These are phyloP conservation scores for Gastrolobium villosum DNA, from an alignment of 306 rosid genomes.

Conservation along the genomic window DNA sequence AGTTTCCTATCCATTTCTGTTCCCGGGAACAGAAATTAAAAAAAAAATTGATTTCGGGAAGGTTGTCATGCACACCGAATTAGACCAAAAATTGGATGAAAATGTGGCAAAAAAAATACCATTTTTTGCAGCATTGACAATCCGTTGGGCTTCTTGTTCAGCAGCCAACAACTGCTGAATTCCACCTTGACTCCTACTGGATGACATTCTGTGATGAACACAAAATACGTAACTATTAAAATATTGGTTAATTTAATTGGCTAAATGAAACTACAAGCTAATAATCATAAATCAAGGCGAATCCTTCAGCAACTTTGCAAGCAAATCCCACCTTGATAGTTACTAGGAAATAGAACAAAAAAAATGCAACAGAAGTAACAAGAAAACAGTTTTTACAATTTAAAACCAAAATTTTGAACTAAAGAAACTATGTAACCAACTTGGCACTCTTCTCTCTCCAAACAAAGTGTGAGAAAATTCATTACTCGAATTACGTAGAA, in stretches of 20 bases:
- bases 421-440: background rate
- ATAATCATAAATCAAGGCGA: slow-evolving; percentile 5
- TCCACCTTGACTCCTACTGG: slow-evolving; percentile 89
- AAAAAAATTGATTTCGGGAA: too few species aligned
- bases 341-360: slow-evolving; percentile 6
- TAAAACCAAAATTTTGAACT: slow-evolving; percentile 1
- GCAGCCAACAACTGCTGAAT: slow-evolving; percentile 97
- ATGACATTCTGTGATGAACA: slow-evolving; percentile 74
- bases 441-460: background rate
- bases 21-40: too few species aligned
- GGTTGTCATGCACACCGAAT: background rate
- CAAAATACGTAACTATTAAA: background rate
- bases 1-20: too few species aligned
- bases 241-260: slow-evolving; percentile 11
- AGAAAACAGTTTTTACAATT: background rate
- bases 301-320: background rate
- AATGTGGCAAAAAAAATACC: slow-evolving; percentile 55
- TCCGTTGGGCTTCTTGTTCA: slow-evolving; percentile 97
- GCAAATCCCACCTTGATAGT: background rate
- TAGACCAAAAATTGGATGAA: slow-evolving; percentile 3
- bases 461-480: background rate
- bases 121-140: slow-evolving; percentile 88
- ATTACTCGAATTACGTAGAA: background rate
- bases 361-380: background rate
- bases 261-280: slow-evolving; percentile 6